phyloP scores from a whole-genome alignment of 768 basidiomycete species.

The Boletus edulis region DNA sequence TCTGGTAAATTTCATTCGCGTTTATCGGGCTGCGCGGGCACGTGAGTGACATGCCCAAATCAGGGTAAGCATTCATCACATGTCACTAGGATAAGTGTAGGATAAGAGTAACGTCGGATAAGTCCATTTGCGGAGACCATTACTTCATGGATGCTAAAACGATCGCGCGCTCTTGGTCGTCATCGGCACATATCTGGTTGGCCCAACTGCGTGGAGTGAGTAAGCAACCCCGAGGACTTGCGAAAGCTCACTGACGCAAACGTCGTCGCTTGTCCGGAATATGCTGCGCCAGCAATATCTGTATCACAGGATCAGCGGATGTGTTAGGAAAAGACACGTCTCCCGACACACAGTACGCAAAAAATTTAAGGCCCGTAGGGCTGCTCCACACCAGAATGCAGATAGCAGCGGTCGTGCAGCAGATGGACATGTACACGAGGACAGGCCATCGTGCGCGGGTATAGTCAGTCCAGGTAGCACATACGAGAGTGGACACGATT shows the following conservation, averaged over 20 bases:
- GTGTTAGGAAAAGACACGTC: neutral
- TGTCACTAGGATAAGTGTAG: no score
- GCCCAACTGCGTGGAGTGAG: conserved; percentile 53
- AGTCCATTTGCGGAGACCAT: no score
- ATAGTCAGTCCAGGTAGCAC: conserved; percentile 62
- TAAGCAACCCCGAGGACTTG: neutral
- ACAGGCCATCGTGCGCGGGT: conserved; percentile 60
- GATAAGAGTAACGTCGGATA: no score
- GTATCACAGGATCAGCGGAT: neutral
- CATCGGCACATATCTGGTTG: conserved; percentile 72
- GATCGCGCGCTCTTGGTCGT: conserved; percentile 65
- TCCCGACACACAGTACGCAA: conserved; percentile 62
- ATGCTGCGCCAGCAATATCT: conserved; percentile 65
- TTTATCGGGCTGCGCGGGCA: no score
- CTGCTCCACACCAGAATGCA: conserved; percentile 61
- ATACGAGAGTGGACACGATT: conserved; percentile 60
- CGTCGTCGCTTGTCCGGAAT: conserved; percentile 73
- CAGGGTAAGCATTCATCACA: no score
- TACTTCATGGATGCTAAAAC: conserved; percentile 79
- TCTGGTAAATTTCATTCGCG: no score
- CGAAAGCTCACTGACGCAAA: conserved; percentile 50
- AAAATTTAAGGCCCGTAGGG: conserved; percentile 64
- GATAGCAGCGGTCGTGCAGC: conserved; percentile 50
- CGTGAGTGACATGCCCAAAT: no score
- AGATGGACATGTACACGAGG: conserved; percentile 59